Percentiles rank a stretch among this genome's conserved stretches.
These are phyloP conservation scores for Tetracladium marchalianum DNA, from an alignment of 495 filamentous ascomycete genomes.

Conservation along the genomic window DNA sequence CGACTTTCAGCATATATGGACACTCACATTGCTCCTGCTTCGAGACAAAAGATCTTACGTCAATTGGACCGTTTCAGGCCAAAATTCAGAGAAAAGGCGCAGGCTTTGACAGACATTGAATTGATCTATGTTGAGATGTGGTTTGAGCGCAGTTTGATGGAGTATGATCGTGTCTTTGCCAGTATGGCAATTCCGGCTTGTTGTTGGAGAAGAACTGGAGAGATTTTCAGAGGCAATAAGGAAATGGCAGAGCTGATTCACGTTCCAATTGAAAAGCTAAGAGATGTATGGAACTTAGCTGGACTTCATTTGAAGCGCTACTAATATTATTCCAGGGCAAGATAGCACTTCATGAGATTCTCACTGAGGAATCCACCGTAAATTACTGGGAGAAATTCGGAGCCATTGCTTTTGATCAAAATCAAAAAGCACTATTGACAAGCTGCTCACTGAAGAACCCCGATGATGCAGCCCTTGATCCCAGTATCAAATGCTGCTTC, in stretches of 20 bases:
- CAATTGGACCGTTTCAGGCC: slow-evolving; percentile 89
- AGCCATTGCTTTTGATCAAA: slow-evolving; percentile 91
- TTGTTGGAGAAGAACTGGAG: slow-evolving; percentile 92
- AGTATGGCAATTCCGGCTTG: slow-evolving; percentile 98
- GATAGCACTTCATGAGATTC: slow-evolving; percentile 88
- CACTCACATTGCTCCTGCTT: slow-evolving; percentile 63
- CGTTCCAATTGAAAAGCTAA: slow-evolving; percentile 79
- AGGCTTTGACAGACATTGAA: slow-evolving; percentile 81
- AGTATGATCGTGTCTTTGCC: slow-evolving; percentile 96
- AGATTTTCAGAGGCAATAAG: slow-evolving; percentile 96
- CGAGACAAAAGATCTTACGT: slow-evolving; percentile 78
- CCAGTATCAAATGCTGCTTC: slow-evolving; percentile 87
- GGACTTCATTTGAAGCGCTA: not conserved
- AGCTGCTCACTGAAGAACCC: slow-evolving; percentile 88
- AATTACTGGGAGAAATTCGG: slow-evolving; percentile 99
- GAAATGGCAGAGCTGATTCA: slow-evolving; percentile 97
- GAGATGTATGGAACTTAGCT: slow-evolving; percentile 59
- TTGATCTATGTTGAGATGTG: slow-evolving; percentile 95
- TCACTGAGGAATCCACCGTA: slow-evolving; percentile 87
- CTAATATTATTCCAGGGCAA: slow-evolving; percentile 57
- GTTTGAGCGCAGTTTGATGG: slow-evolving; percentile 91
- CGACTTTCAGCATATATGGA: slow-evolving; percentile 85
- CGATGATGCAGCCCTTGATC: slow-evolving; percentile 55
- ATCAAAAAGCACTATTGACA: slow-evolving; percentile 95
- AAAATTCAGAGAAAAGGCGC: slow-evolving; percentile 92